phyloP scores from a whole-genome alignment of 805 yeast genomes.

The Lipomyces oligophaga region DNA sequence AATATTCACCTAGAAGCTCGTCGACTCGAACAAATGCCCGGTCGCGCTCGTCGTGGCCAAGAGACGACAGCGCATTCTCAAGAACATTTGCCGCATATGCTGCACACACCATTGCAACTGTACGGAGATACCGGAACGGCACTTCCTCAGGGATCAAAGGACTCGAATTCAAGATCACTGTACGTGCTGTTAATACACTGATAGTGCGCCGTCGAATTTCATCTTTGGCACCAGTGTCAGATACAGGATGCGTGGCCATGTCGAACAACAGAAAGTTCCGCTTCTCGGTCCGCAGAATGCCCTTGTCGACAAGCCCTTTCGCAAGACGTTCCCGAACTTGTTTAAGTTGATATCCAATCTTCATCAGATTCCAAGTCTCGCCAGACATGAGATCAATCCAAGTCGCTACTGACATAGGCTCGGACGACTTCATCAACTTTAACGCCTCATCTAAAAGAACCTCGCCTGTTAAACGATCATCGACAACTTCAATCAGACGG shows the following conservation, averaged over 20 bases:
- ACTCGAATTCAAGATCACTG: slow-evolving; percentile 48
- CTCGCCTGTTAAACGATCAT: slow-evolving; percentile 87
- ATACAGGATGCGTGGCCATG: slow-evolving; percentile 97
- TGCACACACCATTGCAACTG: slow-evolving; percentile 78
- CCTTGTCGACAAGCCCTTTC: slow-evolving; percentile 95
- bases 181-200: slow-evolving; percentile 66
- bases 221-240: slow-evolving; percentile 81
- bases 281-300: slow-evolving; percentile 91
- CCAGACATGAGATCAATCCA: slow-evolving; percentile 93
- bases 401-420: slow-evolving; percentile 70
- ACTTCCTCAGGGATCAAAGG: slow-evolving; percentile 66
- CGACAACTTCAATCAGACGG: slow-evolving; percentile 80
- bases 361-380: slow-evolving; percentile 96
- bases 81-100: slow-evolving; percentile 94
- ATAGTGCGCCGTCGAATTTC: slow-evolving; percentile 70
- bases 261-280: slow-evolving; percentile 91
- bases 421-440: slow-evolving; percentile 81
- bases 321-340: slow-evolving; percentile 96
- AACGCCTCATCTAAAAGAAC: slow-evolving; percentile 90
- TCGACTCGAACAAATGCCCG: slow-evolving; percentile 93
- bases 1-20: slow-evolving; percentile 73
- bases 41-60: slow-evolving; percentile 85
- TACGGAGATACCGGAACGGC: slow-evolving; percentile 66
- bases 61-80: slow-evolving; percentile 70
- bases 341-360: slow-evolving; percentile 89